A percentile compares a stretch with the other conserved stretches of the same genome.
Conservation (phyloP, 73 alveolate genomes). For the Stentor roeselii region DNA sequence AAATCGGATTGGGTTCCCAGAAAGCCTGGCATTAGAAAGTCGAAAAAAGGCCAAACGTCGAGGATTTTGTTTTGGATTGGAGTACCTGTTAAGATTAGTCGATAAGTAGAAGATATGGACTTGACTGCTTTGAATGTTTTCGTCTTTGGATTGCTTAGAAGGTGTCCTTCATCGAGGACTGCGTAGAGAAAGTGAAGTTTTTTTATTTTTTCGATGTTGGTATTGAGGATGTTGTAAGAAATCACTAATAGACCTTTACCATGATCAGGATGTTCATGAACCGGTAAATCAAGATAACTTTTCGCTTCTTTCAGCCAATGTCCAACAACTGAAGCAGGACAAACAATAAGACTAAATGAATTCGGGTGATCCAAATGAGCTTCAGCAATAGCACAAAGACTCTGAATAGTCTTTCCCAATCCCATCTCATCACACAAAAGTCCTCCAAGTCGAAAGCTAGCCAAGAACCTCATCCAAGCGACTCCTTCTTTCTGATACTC, state of each 20-base stretch:
- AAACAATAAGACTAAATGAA: constrained; percentile 71
- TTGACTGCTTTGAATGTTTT: constrained; percentile 75
- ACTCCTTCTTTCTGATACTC: constrained; percentile 95
- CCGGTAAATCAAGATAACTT: constrained; percentile 80
- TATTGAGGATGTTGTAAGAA: constrained; percentile 77
- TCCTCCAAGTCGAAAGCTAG: constrained; percentile 87
- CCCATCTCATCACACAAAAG: constrained; percentile 99
- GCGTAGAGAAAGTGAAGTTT: constrained; percentile 64
- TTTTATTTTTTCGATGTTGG: constrained; percentile 47
- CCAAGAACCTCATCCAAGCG: constrained; percentile 91
- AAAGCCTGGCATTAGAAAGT: constrained; percentile 98
- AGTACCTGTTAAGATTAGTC: constrained; percentile 97
- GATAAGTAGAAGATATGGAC: constrained; percentile 79
- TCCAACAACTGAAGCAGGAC: constrained; percentile 93
- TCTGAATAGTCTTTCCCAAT: constrained; percentile 90
- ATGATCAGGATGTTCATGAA: constrained; percentile 58
- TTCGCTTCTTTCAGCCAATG: constrained; percentile 93
- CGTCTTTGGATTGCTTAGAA: constrained; percentile 89
- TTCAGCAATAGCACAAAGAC: constrained; percentile 83
- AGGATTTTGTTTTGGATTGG: constrained; percentile 98
- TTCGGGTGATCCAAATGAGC: constrained; percentile 55
- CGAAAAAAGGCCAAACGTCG: constrained; percentile 99
- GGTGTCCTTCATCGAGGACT: constrained; percentile 97
- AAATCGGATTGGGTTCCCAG: constrained; percentile 95
- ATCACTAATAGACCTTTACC: constrained; percentile 59